These are phyloP conservation scores for Xylariaceae sp. DNA, from an alignment of 2,329 filamentous ascomycete species.

Conservation along the genomic window DNA sequence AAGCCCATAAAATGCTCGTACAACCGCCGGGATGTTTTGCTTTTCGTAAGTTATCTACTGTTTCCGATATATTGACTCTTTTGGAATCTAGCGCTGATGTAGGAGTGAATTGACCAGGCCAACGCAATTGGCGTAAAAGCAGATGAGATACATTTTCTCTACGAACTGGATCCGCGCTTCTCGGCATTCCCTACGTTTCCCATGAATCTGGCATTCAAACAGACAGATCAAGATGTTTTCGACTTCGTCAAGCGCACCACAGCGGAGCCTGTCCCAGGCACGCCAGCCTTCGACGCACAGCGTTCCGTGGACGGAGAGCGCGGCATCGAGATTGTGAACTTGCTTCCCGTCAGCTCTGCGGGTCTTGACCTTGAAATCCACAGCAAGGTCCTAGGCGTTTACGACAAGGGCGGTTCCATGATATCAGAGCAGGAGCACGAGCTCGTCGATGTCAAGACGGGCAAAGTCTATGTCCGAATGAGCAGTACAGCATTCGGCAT, in stretches of 20 bases:
- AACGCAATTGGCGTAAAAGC: slow-evolving; percentile 38
- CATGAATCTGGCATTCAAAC: slow-evolving; percentile 44
- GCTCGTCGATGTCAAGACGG: slow-evolving; percentile 39
- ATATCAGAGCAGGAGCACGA: slow-evolving; percentile 41
- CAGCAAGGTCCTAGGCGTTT: slow-evolving; percentile 41
- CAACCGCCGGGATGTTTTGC: slow-evolving; percentile 42
- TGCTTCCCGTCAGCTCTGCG: slow-evolving; percentile 13
- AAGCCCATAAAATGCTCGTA: slow-evolving; percentile 23
- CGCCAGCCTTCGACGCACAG: slow-evolving; percentile 12
- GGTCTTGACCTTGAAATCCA: slow-evolving; percentile 32
- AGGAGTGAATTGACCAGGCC: slow-evolving; percentile 24
- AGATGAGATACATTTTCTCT: slow-evolving; percentile 42
- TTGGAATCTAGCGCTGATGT: neutral
- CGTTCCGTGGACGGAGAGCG: slow-evolving; percentile 16
- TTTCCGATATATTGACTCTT: neutral
- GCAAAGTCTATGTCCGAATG: slow-evolving; percentile 38
- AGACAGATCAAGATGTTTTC: slow-evolving; percentile 39
- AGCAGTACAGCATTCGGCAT: slow-evolving; percentile 42
- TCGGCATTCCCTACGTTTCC: slow-evolving; percentile 47
- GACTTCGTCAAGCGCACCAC: slow-evolving; percentile 12
- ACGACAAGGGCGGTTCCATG: slow-evolving; percentile 45
- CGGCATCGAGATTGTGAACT: slow-evolving; percentile 16
- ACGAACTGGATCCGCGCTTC: slow-evolving; percentile 44
- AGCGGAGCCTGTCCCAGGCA: slow-evolving; percentile 16
- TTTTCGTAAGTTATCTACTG: slow-evolving; percentile 35